Conservation (phyloP, 78 protist genomes). For the slime mould (Dictyostelium discoideum) region dicty_2.7 NC_007088.5:6849501-6850000, state of each 20-base stretch:
- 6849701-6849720: constrained; percentile 60
- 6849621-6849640: constrained; percentile 49
- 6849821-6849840: constrained; percentile 28
- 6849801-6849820: neutral
- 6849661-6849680: constrained; percentile 62
- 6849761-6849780: neutral
- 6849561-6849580: no score
- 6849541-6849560: neutral
- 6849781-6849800: neutral
- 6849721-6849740: constrained; percentile 28
- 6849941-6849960: neutral
- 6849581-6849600: neutral
- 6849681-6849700: neutral
- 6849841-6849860: neutral
- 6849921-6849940: constrained; percentile 14
- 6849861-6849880: neutral
- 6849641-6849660: neutral
- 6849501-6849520: constrained; percentile 66
- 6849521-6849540: neutral
- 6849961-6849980: constrained; percentile 20
- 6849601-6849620: neutral
- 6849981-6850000: constrained; percentile 41
- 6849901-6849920: neutral
- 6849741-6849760: neutral
- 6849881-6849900: constrained; percentile 13